A percentile compares a stretch with the other conserved stretches of the same genome.
Conservation (phyloP, 139 green algal genomes). For the Tetraselmis striata region DNA sequence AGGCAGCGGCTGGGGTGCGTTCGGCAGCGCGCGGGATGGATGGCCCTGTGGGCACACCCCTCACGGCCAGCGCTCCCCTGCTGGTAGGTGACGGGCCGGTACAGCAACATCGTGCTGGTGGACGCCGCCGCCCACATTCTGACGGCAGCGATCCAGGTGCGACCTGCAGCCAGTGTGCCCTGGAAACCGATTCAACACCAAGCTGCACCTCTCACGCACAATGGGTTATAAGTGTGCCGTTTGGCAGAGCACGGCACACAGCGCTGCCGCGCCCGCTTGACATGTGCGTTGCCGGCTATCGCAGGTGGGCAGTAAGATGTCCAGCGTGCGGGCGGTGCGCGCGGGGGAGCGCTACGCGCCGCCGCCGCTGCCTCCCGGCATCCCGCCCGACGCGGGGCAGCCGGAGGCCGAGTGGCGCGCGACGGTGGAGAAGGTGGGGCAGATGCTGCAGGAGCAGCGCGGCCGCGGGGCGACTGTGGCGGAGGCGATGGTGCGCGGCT, state of each 20-base stretch:
- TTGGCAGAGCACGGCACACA: too few species aligned
- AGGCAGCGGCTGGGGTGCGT: too few species aligned
- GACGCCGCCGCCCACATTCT: slow-evolving; percentile 25
- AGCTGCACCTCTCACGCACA: too few species aligned
- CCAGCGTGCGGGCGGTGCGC: slow-evolving; percentile 60
- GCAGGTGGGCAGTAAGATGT: slow-evolving; percentile 62
- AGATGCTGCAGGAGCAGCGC: not conserved
- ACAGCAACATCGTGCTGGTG: slow-evolving; percentile 59
- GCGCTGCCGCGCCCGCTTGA: too few species aligned
- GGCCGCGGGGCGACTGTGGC: slow-evolving; percentile 10
- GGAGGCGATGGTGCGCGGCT: slow-evolving; percentile 1
- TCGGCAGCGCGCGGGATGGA: too few species aligned
- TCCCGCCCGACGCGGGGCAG: slow-evolving; percentile 33
- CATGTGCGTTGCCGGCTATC: too few species aligned
- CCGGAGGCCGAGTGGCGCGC: slow-evolving; percentile 29
- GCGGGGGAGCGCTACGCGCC: slow-evolving; percentile 51
- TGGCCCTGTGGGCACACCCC: too few species aligned
- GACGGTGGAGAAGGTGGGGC: slow-evolving; percentile 29
- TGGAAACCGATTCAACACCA: too few species aligned
- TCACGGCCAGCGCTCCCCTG: too few species aligned
- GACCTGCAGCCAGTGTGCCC: too few species aligned
- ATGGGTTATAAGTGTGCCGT: too few species aligned
- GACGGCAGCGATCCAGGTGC: slow-evolving; percentile 46
- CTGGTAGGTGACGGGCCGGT: slow-evolving; percentile 4
- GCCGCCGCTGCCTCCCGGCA: slow-evolving; percentile 46